phyloP scores from a whole-genome alignment of 1,139 yeast species.

The Zygoascus meyerae region DNA sequence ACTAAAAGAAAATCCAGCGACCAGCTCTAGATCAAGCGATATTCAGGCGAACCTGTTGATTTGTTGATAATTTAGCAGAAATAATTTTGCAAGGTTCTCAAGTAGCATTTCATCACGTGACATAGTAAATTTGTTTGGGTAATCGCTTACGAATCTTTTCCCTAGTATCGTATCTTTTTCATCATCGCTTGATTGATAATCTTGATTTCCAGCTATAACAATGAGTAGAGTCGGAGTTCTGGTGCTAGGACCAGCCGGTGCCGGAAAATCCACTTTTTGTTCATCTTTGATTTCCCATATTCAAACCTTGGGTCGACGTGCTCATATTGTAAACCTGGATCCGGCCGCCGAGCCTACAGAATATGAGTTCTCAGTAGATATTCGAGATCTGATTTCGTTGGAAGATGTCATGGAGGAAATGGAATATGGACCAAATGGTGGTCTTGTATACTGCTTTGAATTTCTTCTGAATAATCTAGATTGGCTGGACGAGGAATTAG shows the following conservation, averaged over 20 bases:
- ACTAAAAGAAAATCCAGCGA: too few species aligned
- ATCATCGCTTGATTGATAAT: not conserved
- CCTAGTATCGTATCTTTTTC: not conserved
- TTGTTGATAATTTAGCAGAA: too few species aligned
- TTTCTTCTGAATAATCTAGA: slow-evolving; percentile 76
- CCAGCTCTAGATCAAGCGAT: too few species aligned
- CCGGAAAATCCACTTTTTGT: slow-evolving; percentile 85
- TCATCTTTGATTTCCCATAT: slow-evolving; percentile 80
- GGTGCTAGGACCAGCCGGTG: slow-evolving; percentile 97
- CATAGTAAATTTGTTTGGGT: not conserved
- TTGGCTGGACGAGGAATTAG: slow-evolving; percentile 95
- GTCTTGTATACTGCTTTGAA: slow-evolving; percentile 88
- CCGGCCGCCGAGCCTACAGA: slow-evolving; percentile 97
- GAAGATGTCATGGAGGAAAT: slow-evolving; percentile 97
- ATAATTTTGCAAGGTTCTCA: too few species aligned
- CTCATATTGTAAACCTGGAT: slow-evolving; percentile 90
- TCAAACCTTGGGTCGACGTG: slow-evolving; percentile 86
- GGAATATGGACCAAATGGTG: slow-evolving; percentile 95
- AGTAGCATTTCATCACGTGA: not conserved
- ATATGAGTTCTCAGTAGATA: slow-evolving; percentile 88
- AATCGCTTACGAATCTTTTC: not conserved
- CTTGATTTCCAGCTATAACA: not conserved
- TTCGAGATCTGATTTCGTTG: slow-evolving; percentile 80
- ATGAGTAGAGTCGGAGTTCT: slow-evolving; percentile 97
- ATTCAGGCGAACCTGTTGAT: too few species aligned